Evolutionary conservation across 176 grass and related monocot species (phyloP), one percentile per base, ranked within the genome.

Genomic region (Avena eriantha): DNA sequence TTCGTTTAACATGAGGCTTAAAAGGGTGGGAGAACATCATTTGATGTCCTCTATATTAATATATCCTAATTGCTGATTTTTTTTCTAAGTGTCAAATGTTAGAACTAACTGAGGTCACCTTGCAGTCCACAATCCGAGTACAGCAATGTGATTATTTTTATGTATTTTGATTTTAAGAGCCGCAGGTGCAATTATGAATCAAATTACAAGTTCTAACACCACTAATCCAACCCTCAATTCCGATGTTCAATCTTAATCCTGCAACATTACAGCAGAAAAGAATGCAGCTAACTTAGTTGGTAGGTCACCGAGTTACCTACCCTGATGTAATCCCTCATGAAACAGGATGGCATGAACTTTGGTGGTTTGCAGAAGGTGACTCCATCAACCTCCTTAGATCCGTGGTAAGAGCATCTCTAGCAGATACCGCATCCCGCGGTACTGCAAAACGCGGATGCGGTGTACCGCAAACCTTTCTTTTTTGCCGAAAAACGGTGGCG

Each of bases 321-420:
- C 90, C 73, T 77, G 79, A 90, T 92, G 85, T 92, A 95, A 56
- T 91, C 91, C 43, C 86, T 81, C 67, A 95, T 81, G 81, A 91
- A 98, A 81, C 88, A 92, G 49, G 93, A 89, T 21, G 90, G 96
- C 91, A 95, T 92, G 80, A 98, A 75, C 58, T 50, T 66, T 26
- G 88, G 90, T 0, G 88, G 90, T 1, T 74, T 83, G 87, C 88
- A 90, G 55, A 98, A 98, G 26, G 96, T 89, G 53, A 95, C 75
- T 4, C 74, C 31, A 95, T 82, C 46, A 95, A 92, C 76, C 76
- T 83, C 72, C 84, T 73, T 35, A 98, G 87, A 75, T 98, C 87
- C 55, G 7, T 8, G 6, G 39, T 41, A 41, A n/a, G n/a, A n/a
- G n/a, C n/a, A n/a, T n/a, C n/a, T n/a, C n/a, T n/a, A n/a, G n/a